Evolutionary conservation across 139 green algal species (phyloP), one percentile per base, ranked within the genome.

Genomic region (Edaphochlamys debaryana): DNA sequence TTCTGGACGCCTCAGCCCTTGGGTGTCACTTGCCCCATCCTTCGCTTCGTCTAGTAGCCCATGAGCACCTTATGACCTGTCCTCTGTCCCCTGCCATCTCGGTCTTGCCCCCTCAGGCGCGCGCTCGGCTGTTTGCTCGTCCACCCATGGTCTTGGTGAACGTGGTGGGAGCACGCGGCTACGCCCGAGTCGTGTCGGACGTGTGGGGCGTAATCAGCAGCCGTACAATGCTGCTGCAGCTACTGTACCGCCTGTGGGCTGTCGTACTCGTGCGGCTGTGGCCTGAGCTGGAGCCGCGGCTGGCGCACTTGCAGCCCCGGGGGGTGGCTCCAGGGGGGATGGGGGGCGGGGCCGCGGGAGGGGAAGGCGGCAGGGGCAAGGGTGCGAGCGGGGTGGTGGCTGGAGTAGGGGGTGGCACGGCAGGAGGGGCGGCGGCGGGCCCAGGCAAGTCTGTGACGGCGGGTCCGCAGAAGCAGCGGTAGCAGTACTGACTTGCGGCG

Each of bases 131-230:
- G 29, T 11, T 32, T 30, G 22, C 48, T 19, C 62, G 34, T 27
- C 32, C 48, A 9, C 75, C 71, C 19, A 67, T 40, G 23, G 25
- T 79, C n/a, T 23, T 76, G 56, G 75, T 52, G 8, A 66, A 66
- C n/a, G 27, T 77, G 45, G 84, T 67, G 25, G 69, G 73, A 6
- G 50, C 78, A 1, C 69, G 60, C 34, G 42, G 66, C 63, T 75
- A 56, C 32, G 27, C 45, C 4, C 77, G 77, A 6, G 77, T 42
- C 45, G 32, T 83, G 63, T 5, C 7, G n/a, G 77, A 83, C 34
- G 63, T 83, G 77, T 74, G 64, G 77, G 77, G 77, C 27, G 30
- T 83, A 22, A 4, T 58, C 22, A 63, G 67, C 42, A 83, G 77
- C 42, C 77, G 77, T 42, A 83, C 77, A 6, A 25, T 83, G 15